Base-by-base conservation (phyloP, 176 grass and related monocot genomes). In the Rhynchospora pubera region DNA sequence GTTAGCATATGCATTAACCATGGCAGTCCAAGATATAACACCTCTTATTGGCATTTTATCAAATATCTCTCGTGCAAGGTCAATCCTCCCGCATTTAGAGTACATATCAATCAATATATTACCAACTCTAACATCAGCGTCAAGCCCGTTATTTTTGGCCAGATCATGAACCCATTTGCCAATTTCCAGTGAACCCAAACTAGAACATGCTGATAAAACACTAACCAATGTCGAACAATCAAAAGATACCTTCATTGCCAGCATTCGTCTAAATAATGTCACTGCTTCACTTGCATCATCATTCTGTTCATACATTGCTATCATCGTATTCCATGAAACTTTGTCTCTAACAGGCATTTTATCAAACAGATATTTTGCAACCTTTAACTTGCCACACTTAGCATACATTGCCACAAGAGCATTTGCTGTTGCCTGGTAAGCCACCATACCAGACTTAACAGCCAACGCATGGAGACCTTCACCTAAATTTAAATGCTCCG, bases 321-420 rank as follows among this genome's bases (percentile, higher is more conserved):
- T 85, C 94, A 97, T 97, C 0, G 94, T 91, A 86, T 91, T 97
- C 94, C 94, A 97, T 10, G 92, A 92, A 83, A 88, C 87, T 50
- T 91, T 85, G 23, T 61, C 88, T 23, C 84, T 90, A 0, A 9
- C 18, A 0, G n/a, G 47, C 88, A 94, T 92, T 47, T 78, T 81
- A 65, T 94, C 57, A 44, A 97, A 91, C 72, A 97, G 7, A 47
- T 48, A 88, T 11, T 78, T 26, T 8, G 94, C 92, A 23, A 86
- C 44, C 0, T 46, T 9, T 18, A 82, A 30, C 62, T 58, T 86
- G 9, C 87, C 51, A 6, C 94, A 94, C 55, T 87, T 97, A 0
- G 80, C 85, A 10, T 97, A 94, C 94, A 97, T 89, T 23, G 92
- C 85, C 2, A 94, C 58, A 5, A 97, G 88, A 2, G 92, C 92